phyloP scores from a whole-genome alignment of 2,329 filamentous ascomycete species.

The Bipolaris cookei region DNA sequence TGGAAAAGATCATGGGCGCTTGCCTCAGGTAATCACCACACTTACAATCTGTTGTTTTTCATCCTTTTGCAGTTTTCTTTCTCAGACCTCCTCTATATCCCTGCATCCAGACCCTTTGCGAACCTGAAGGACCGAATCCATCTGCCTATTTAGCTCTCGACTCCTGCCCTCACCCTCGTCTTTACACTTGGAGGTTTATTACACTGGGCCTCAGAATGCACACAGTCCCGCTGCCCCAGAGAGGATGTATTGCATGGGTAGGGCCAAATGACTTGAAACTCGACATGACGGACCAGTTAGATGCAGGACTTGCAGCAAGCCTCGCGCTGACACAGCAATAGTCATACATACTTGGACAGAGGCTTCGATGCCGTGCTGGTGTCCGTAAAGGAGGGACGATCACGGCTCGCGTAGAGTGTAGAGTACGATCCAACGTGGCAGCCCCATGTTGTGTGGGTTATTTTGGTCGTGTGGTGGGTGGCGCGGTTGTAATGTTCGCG shows the following conservation, averaged over 20 bases:
- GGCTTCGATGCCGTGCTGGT: neutral
- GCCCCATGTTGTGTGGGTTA: neutral
- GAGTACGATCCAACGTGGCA: neutral
- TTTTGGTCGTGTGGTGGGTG: neutral
- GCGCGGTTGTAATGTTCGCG: neutral
- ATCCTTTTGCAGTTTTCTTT: neutral
- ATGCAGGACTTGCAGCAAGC: conserved; percentile 2
- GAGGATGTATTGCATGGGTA: too few species aligned
- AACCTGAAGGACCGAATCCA: neutral
- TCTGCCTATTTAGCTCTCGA: neutral
- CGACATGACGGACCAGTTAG: neutral
- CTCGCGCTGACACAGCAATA: conserved; percentile 2
- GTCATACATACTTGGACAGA: neutral
- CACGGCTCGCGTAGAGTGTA: neutral
- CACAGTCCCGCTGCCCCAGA: too few species aligned
- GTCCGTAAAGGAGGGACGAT: neutral
- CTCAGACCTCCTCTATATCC: neutral
- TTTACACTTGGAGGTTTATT: neutral
- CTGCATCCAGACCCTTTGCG: neutral
- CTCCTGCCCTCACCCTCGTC: neutral
- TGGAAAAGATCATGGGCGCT: neutral
- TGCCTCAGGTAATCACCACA: neutral
- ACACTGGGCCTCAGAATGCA: neutral
- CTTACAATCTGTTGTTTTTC: neutral
- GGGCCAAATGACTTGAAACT: neutral